phyloP scores from a whole-genome alignment of 2,329 filamentous ascomycete genomes.

The Emericellopsis cladophorae region DNA sequence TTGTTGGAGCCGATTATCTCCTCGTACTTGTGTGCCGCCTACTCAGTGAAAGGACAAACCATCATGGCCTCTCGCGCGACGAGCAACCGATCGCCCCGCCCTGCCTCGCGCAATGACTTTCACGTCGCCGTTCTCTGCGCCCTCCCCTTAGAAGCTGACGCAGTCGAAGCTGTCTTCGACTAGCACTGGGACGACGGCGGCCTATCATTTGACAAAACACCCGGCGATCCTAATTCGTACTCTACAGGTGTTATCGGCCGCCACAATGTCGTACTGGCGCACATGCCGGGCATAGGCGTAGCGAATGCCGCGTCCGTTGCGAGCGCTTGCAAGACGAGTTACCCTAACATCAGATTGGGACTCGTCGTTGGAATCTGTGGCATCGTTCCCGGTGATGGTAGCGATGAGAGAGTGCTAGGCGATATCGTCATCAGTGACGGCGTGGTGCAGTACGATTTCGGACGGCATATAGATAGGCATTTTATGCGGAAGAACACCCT shows the following conservation, averaged over 20 bases:
- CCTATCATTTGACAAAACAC: conserved; percentile 7
- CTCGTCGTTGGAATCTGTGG: conserved; percentile 10
- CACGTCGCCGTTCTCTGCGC: conserved; percentile 4
- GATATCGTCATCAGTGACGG: conserved; percentile 11
- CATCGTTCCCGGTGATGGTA: conserved; percentile 13
- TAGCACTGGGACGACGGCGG: conserved; percentile 2
- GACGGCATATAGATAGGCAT: conserved; percentile 7
- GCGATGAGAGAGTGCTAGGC: too few species aligned
- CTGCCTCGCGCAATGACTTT: conserved; percentile 3
- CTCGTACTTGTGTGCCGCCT: too few species aligned
- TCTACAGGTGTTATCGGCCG: conserved; percentile 9
- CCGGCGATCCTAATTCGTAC: conserved; percentile 14
- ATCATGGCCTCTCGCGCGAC: too few species aligned
- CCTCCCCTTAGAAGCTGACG: conserved; percentile 3
- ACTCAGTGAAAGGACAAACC: too few species aligned
- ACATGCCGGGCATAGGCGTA: conserved; percentile 15
- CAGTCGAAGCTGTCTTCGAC: background rate
- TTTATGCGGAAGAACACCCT: conserved; percentile 10
- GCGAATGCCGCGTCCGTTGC: conserved; percentile 8
- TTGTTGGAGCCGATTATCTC: too few species aligned
- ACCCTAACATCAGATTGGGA: conserved; percentile 7
- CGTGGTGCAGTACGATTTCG: conserved; percentile 16
- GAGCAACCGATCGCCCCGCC: background rate
- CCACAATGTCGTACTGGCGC: conserved; percentile 15
- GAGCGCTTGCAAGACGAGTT: conserved; percentile 5